Conservation (phyloP, 208 protist species). For the Trichomonas vaginalis region DNA sequence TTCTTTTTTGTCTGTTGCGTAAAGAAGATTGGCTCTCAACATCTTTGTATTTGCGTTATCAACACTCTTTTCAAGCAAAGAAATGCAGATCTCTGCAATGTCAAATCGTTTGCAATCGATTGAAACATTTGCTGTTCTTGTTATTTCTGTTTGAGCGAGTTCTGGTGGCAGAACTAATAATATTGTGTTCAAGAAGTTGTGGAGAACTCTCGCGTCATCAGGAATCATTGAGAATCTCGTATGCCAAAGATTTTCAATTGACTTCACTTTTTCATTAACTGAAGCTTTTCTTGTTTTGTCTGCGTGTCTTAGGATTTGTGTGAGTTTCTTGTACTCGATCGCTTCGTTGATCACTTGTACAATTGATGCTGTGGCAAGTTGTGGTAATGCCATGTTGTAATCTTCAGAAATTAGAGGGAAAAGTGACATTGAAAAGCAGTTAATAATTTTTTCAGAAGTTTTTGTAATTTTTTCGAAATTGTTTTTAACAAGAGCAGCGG, state of each 20-base stretch:
- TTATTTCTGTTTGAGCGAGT: background rate
- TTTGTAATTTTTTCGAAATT: background rate
- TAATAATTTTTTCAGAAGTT: background rate
- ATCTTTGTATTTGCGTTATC: background rate
- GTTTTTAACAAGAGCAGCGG: background rate
- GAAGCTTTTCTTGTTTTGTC: background rate
- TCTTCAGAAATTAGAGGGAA: constrained; percentile 4
- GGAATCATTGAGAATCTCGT: background rate
- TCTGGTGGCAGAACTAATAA: background rate
- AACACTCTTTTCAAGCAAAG: background rate
- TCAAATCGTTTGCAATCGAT: background rate
- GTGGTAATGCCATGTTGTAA: background rate
- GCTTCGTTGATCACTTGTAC: background rate
- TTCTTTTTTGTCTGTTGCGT: background rate
- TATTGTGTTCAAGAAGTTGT: background rate
- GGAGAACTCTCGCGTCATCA: background rate
- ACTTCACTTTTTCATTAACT: background rate
- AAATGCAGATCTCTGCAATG: background rate
- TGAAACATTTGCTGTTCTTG: background rate
- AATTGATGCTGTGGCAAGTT: background rate
- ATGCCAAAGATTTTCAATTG: background rate
- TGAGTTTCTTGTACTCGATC: background rate
- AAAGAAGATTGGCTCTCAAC: background rate
- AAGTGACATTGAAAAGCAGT: background rate
- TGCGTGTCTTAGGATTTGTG: background rate